Evolutionary conservation across 352 stramenopile genomes (phyloP).

Genomic region (Phytophthora hibernalis): DNA sequence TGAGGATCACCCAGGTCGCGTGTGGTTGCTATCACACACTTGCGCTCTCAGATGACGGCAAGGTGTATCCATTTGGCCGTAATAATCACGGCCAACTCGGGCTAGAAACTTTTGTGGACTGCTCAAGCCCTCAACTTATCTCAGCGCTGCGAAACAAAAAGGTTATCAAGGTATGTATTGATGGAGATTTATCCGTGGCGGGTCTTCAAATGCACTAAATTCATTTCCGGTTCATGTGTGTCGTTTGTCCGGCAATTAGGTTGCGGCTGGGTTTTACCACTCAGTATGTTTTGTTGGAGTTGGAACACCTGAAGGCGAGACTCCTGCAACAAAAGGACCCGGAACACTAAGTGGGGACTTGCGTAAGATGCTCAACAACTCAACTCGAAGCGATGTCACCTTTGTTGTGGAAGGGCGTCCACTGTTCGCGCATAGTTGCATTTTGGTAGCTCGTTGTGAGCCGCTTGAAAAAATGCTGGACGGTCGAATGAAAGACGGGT

Average conservation of each 20-base stretch:
- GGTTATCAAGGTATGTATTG: slow-evolving; percentile 62
- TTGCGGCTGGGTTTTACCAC: slow-evolving; percentile 95
- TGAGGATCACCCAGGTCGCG: slow-evolving; percentile 74
- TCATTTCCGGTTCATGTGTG: background rate
- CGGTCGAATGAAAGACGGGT: slow-evolving; percentile 85
- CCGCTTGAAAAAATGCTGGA: slow-evolving; percentile 92
- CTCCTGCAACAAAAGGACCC: slow-evolving; percentile 13
- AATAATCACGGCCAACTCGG: slow-evolving; percentile 96
- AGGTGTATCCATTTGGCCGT: slow-evolving; percentile 92
- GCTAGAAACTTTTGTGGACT: slow-evolving; percentile 76
- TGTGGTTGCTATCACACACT: slow-evolving; percentile 91
- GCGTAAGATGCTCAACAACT: slow-evolving; percentile 87
- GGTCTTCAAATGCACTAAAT: background rate
- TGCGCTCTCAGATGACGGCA: slow-evolving; percentile 80
- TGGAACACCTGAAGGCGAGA: slow-evolving; percentile 24
- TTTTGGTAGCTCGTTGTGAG: slow-evolving; percentile 90
- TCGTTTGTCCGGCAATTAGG: slow-evolving; percentile 35
- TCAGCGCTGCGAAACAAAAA: slow-evolving; percentile 59
- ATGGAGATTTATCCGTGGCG: background rate
- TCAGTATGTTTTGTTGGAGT: slow-evolving; percentile 69
- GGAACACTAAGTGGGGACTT: slow-evolving; percentile 77
- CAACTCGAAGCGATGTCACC: slow-evolving; percentile 77
- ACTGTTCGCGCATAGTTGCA: slow-evolving; percentile 85
- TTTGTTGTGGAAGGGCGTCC: slow-evolving; percentile 81
- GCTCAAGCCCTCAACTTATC: slow-evolving; percentile 76